A percentile compares a stretch with the other conserved stretches of the same genome.
Evolutionary conservation across 805 yeast genomes (phyloP).

Genomic region (Suhomyces xylopsoci): DNA sequence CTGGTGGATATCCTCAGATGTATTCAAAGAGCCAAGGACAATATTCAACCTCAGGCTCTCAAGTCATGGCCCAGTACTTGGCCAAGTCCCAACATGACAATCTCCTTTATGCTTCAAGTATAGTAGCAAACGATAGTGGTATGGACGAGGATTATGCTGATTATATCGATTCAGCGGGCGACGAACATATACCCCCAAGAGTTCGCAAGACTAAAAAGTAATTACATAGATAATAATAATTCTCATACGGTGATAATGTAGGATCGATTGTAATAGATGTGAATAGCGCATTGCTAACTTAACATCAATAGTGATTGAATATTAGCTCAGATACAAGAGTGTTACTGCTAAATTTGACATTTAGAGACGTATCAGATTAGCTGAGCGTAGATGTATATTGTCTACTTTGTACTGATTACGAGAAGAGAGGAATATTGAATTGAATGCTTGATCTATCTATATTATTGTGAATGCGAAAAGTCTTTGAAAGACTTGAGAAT

Average conservation of each 20-base stretch:
- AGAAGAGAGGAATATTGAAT: neutral
- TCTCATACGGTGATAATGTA: neutral
- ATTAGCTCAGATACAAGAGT: neutral
- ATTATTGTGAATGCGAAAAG: neutral
- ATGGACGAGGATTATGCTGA: conserved; percentile 8
- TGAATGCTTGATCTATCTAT: neutral
- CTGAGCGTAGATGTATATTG: too few species aligned
- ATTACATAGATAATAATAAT: neutral
- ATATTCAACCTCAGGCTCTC: conserved; percentile 50
- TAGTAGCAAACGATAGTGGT: conserved; percentile 18
- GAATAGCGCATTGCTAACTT: too few species aligned
- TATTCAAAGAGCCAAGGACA: conserved; percentile 5
- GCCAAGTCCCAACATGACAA: conserved; percentile 69
- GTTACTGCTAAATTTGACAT: too few species aligned
- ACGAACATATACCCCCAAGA: neutral
- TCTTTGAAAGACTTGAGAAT: neutral
- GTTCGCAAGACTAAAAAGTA: neutral
- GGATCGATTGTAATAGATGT: neutral
- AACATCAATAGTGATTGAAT: neutral
- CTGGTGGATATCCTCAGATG: conserved; percentile 5
- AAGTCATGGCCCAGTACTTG: conserved; percentile 74
- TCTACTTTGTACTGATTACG: too few species aligned
- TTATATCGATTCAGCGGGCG: neutral
- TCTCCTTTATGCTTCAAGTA: conserved; percentile 42
- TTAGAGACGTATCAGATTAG: too few species aligned